A percentile compares a stretch with the other conserved stretches of the same genome.
These are phyloP conservation scores for Brassica hybrid DNA, from an alignment of 441 rosid species.

Conservation along the genomic window DNA sequence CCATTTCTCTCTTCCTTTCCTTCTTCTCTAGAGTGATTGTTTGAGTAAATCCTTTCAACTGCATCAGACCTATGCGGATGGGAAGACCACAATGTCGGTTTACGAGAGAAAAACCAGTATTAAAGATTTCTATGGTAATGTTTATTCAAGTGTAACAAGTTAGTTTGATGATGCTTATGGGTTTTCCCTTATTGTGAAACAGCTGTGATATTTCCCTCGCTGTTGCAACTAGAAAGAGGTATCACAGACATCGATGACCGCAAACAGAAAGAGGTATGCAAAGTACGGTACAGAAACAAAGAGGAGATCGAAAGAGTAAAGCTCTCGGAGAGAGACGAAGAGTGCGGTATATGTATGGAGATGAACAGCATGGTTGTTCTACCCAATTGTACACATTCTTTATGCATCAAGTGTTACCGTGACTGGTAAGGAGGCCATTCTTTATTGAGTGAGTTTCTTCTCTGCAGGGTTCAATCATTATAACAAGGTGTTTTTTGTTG, in stretches of 20 bases:
- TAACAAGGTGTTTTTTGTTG: no score
- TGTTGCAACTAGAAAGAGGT: constrained; percentile 84
- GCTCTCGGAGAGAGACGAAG: constrained; percentile 70
- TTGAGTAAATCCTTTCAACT: constrained; percentile 32
- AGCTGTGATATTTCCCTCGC: constrained; percentile 90
- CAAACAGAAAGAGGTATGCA: constrained; percentile 70
- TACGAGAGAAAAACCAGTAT: constrained; percentile 84
- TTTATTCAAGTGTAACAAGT: constrained; percentile 31
- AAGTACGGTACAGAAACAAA: constrained; percentile 57
- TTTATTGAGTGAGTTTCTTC: no score
- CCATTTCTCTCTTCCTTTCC: neutral
- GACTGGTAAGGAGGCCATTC: constrained; percentile 60
- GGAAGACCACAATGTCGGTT: constrained; percentile 87
- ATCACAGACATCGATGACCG: constrained; percentile 76
- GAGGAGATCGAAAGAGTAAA: constrained; percentile 51
- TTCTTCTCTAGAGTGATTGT: constrained; percentile 3
- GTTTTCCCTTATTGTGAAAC: neutral
- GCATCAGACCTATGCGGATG: constrained; percentile 84
- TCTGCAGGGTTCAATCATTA: no score
- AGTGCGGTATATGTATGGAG: constrained; percentile 94
- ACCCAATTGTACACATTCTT: constrained; percentile 79
- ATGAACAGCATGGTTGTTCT: constrained; percentile 64
- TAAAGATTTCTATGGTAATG: constrained; percentile 80
- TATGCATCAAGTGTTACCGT: constrained; percentile 76
- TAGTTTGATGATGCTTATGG: constrained; percentile 6